phyloP scores from a whole-genome alignment of 2,329 filamentous ascomycete species.

The Fusarium torreyae region DNA sequence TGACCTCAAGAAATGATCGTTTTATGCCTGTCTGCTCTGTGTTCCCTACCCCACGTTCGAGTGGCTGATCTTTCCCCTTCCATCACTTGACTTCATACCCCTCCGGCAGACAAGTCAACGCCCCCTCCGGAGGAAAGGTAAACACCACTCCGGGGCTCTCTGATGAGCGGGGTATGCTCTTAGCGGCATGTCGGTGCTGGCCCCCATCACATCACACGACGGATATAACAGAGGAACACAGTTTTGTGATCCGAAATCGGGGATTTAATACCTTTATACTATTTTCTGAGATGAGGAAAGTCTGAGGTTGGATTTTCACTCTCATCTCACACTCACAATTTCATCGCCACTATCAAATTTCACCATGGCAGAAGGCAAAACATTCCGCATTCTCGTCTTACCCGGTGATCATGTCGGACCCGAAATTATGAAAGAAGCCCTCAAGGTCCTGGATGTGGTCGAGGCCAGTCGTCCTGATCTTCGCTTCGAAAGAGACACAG shows the following conservation, averaged over 20 bases:
- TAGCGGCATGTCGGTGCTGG: too few relatives aligned
- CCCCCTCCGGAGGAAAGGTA: conserved; percentile 2
- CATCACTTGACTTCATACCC: neutral
- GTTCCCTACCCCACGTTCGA: neutral
- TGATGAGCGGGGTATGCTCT: conserved; percentile 16
- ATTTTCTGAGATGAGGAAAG: too few relatives aligned
- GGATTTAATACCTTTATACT: too few relatives aligned
- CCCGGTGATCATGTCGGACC: conserved; percentile 64
- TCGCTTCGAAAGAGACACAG: conserved; percentile 50
- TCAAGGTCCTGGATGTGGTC: conserved; percentile 63
- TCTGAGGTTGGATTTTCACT: too few relatives aligned
- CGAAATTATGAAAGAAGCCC: conserved; percentile 62
- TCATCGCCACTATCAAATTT: neutral
- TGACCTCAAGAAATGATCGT: neutral
- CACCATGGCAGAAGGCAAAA: conserved; percentile 9
- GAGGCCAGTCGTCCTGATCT: conserved; percentile 51
- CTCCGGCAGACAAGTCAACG: neutral
- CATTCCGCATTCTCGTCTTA: conserved; percentile 59
- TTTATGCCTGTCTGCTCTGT: neutral
- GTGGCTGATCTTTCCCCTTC: neutral
- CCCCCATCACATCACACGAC: too few relatives aligned
- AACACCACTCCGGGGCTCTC: neutral
- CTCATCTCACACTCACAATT: too few relatives aligned
- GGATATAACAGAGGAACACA: too few relatives aligned
- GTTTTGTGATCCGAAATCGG: too few relatives aligned